Evolutionary conservation across 805 yeast species (phyloP).

Genomic region (Komagataella kurtzmanii): DNA sequence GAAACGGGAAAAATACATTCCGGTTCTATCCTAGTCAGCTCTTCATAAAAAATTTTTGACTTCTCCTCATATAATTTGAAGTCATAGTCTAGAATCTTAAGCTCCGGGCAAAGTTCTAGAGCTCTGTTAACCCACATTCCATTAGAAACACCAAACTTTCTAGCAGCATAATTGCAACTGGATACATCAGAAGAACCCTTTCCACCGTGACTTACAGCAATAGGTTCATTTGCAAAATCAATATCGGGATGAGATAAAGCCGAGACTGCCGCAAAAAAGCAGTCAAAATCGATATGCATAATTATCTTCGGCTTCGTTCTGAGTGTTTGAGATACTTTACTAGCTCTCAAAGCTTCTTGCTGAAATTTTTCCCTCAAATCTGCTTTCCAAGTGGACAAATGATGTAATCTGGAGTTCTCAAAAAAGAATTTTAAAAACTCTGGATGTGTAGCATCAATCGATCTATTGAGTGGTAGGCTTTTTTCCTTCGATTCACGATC

Average conservation of each 20-base stretch:
- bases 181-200: constrained; percentile 61
- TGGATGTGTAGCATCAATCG: constrained; percentile 60
- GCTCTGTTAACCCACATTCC: constrained; percentile 88
- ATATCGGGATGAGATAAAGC: constrained; percentile 38
- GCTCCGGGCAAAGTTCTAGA: constrained; percentile 39
- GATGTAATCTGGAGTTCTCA: constrained; percentile 75
- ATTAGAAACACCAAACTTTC: constrained; percentile 64
- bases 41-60: constrained; percentile 53
- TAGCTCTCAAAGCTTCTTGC: constrained; percentile 23
- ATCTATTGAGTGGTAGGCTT: constrained; percentile 3
- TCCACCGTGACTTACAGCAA: constrained; percentile 52
- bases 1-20: constrained; percentile 68
- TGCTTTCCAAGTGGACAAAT: constrained; percentile 77
- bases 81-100: constrained; percentile 55
- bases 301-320: constrained; percentile 20
- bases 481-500: constrained; percentile 2
- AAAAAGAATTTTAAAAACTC: constrained; percentile 61
- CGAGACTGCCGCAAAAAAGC: constrained; percentile 85
- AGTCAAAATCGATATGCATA: constrained; percentile 84
- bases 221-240: constrained; percentile 35
- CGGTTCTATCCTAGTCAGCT: constrained; percentile 29
- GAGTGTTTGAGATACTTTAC: constrained; percentile 3
- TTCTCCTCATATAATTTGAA: constrained; percentile 58
- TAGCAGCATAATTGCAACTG: constrained; percentile 82
- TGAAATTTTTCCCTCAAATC: constrained; percentile 53